phyloP scores from a whole-genome alignment of 2,329 filamentous ascomycete species.

The Nemania sp. region DNA sequence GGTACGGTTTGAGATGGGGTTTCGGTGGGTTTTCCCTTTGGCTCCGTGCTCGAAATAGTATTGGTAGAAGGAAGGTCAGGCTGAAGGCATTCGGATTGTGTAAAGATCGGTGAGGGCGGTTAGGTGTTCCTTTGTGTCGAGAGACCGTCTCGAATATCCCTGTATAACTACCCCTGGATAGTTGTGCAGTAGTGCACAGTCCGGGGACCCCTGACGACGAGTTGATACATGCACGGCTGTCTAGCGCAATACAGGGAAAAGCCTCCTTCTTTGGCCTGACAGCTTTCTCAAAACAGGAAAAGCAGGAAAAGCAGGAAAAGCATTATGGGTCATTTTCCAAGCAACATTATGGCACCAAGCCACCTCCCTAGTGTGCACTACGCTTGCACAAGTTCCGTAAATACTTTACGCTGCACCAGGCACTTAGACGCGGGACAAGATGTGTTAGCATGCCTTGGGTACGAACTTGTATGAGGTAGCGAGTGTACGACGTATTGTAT shows the following conservation, averaged over 20 bases:
- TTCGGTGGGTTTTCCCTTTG: constrained; percentile 13
- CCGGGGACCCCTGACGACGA: constrained; percentile 28
- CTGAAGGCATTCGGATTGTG: constrained; percentile 35
- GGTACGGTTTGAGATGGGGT: constrained; percentile 10
- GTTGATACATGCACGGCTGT: constrained; percentile 37
- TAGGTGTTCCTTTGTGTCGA: constrained; percentile 42
- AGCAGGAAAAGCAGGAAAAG: constrained; percentile 26
- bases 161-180: constrained; percentile 29
- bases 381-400: neutral
- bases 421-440: neutral
- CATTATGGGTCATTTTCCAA: constrained; percentile 14
- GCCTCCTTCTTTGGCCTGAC: constrained; percentile 33
- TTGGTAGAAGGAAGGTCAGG: constrained; percentile 38
- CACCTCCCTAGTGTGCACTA: no score
- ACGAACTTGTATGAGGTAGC: neutral
- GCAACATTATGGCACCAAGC: neutral
- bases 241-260: constrained; percentile 25
- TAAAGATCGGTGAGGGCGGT: constrained; percentile 40
- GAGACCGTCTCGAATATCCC: constrained; percentile 46
- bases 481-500: neutral
- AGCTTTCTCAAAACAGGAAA: constrained; percentile 26
- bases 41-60: constrained; percentile 19
- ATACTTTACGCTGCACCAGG: neutral
- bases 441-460: neutral
- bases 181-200: constrained; percentile 4